These are phyloP conservation scores for Piper betle DNA, from an alignment of 164 flowering plant species.

Conservation along the genomic window DNA sequence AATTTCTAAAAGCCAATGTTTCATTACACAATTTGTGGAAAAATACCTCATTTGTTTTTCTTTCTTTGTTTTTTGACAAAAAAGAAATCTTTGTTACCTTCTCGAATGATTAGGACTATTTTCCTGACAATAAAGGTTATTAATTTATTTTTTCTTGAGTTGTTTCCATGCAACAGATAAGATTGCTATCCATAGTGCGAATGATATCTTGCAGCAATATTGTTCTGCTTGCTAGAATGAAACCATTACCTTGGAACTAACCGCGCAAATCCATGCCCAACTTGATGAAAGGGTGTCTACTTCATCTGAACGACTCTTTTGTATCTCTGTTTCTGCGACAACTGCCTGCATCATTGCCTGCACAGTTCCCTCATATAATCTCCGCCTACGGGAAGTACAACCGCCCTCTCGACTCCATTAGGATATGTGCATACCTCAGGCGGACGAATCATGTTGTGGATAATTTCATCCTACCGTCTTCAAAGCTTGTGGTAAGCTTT, in stretches of 20 bases:
- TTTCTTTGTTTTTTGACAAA: too few relatives aligned
- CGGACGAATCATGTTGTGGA: slow-evolving; percentile 19
- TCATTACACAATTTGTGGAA: not conserved
- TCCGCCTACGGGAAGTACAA: slow-evolving; percentile 31
- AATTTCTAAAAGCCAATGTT: too few relatives aligned
- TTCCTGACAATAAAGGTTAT: too few relatives aligned
- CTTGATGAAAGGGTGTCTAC: slow-evolving; percentile 24
- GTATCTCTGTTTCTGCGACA: slow-evolving; percentile 3
- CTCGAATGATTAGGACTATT: too few relatives aligned
- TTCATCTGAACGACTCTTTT: slow-evolving; percentile 13
- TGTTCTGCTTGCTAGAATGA: slow-evolving; percentile 1
- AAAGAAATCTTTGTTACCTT: too few relatives aligned
- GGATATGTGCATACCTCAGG: slow-evolving; percentile 32
- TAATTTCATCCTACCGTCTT: slow-evolving; percentile 36
- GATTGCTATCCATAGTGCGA: too few relatives aligned
- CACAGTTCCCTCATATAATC: slow-evolving; percentile 30
- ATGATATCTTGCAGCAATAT: too few relatives aligned
- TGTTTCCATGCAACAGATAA: too few relatives aligned
- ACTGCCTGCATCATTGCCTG: slow-evolving; percentile 14
- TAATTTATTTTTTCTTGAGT: too few relatives aligned
- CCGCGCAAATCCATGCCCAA: slow-evolving; percentile 45
- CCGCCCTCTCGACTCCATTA: slow-evolving; percentile 13
- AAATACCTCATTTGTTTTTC: too few relatives aligned
- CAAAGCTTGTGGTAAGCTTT: slow-evolving; percentile 35
- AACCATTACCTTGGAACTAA: slow-evolving; percentile 21